Base-by-base conservation (phyloP, 768 basidiomycete species). In the Suillus subluteus region DNA sequence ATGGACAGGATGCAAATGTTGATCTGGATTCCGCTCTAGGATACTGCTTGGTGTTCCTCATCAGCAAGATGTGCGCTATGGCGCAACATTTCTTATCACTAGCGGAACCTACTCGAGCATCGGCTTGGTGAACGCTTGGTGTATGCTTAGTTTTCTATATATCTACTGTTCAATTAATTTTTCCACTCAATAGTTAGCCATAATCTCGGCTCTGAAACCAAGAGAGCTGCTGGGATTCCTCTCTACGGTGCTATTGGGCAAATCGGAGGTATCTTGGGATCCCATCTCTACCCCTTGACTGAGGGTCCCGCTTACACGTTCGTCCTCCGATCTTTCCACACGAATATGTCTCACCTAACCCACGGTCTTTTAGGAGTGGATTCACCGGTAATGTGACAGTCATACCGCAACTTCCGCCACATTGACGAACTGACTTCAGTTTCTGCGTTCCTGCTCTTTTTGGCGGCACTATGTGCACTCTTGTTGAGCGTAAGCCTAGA, bases 91-190 rank as follows among this genome's bases (percentile, higher is more conserved):
- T 72, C 81, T 75, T 59, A 77, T 85, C 52, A 79, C 82, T 0
- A 74, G 79, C 23, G 83, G 83, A 56, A 83, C 82, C 5, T 84
- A 85, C 66, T 73, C 82, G 6, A 78, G 78, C 30, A 76, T 86
- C 21, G 83, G 82, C 16, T 73, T 85, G 59, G 70, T 82, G 63
- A 77, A 83, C 30, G 82, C 84, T 2, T 85, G 84, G 84, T 84
- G 83, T 83, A 71, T 66, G 82, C 41, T 37, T 43, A 4, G 23
- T 52, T 54, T 43, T 41, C 7, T 15, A 21, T 35, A 35, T 8
- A 21, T 23, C 48, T 35, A 26, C 37, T 40, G 16, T 21, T 48
- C 43, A 43, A 18, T 63, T 67, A 30, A 67, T 26, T 48, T 18
- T 37, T 11, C 32, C 26, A 6, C n/a, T 37, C 44, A 23, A 54